Conservation (phyloP, 2,329 filamentous ascomycete genomes). For the Cladosporium sp. region DNA sequence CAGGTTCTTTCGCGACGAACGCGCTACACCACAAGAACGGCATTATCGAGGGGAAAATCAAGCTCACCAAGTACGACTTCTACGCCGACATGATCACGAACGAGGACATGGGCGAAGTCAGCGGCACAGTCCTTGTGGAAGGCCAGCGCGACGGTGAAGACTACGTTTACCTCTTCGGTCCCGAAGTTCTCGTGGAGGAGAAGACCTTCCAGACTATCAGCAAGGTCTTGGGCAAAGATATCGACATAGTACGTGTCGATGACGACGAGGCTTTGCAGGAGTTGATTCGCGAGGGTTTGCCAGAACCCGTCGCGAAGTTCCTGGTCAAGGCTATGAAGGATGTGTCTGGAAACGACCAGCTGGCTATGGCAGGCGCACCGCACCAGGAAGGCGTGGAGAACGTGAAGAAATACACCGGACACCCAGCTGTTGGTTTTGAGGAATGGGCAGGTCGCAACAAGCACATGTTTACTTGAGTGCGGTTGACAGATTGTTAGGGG, state of each 20-base stretch:
- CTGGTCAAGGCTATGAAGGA: constrained; percentile 19
- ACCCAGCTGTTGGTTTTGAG: constrained; percentile 35
- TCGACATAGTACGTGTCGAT: constrained; percentile 32
- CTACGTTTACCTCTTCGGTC: constrained; percentile 43
- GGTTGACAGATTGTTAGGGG: background rate
- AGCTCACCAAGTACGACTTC: constrained; percentile 36
- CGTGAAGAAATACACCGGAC: constrained; percentile 39
- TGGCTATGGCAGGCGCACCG: background rate
- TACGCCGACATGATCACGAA: constrained; percentile 46
- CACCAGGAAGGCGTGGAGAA: constrained; percentile 33
- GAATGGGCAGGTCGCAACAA: constrained; percentile 41
- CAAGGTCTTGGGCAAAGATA: constrained; percentile 37
- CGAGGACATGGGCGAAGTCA: constrained; percentile 50
- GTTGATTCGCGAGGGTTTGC: constrained; percentile 13
- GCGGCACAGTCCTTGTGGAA: constrained; percentile 44
- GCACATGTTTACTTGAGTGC: constrained; percentile 22
- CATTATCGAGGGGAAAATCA: constrained; percentile 39
- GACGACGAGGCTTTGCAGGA: constrained; percentile 29
- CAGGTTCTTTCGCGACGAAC: constrained; percentile 52
- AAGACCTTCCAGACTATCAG: constrained; percentile 38
- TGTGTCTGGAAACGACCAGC: background rate
- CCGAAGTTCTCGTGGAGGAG: constrained; percentile 37
- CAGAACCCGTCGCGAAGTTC: constrained; percentile 26
- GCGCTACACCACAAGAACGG: constrained; percentile 27
- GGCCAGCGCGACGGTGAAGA: constrained; percentile 35